Conservation (phyloP, 2,329 filamentous ascomycete species). For the Aspergillus sp. region DNA sequence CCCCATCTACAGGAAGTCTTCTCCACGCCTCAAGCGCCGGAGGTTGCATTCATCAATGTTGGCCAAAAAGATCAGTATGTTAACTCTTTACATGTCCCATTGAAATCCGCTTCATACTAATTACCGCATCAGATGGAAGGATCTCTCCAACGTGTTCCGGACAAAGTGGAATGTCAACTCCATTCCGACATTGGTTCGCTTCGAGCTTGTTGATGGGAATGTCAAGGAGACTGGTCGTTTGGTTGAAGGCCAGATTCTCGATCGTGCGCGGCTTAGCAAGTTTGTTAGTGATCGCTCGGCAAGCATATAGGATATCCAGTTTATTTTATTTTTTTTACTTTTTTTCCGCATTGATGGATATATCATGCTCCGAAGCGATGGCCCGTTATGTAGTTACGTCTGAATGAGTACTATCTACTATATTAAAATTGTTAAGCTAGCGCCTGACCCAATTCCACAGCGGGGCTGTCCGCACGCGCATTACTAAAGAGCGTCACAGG, state of each 20-base stretch:
- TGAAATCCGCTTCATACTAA: not conserved
- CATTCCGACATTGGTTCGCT: conserved; percentile 39
- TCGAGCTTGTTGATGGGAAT: conserved; percentile 30
- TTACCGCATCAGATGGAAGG: conserved; percentile 33
- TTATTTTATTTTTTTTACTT: not conserved
- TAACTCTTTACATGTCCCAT: too few species aligned
- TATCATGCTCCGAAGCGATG: too few species aligned
- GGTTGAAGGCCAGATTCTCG: conserved; percentile 33
- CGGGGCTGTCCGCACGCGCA: too few species aligned
- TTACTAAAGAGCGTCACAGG: too few species aligned
- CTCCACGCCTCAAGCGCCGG: conserved; percentile 21
- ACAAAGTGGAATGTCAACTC: conserved; percentile 36
- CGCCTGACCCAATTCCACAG: too few species aligned
- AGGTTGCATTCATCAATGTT: conserved; percentile 34
- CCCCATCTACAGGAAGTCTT: conserved; percentile 36
- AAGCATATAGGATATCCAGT: not conserved
- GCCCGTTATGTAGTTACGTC: too few species aligned
- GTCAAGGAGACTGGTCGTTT: conserved; percentile 33
- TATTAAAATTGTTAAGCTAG: too few species aligned
- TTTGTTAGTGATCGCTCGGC: conserved; percentile 19
- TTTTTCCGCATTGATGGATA: not conserved
- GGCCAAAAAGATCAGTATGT: conserved; percentile 37
- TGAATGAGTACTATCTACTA: too few species aligned
- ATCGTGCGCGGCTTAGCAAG: conserved; percentile 21
- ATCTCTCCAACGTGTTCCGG: conserved; percentile 34